Evolutionary conservation across 345 rosid genomes (phyloP).

Genomic region (Corchorus olitorius): DNA sequence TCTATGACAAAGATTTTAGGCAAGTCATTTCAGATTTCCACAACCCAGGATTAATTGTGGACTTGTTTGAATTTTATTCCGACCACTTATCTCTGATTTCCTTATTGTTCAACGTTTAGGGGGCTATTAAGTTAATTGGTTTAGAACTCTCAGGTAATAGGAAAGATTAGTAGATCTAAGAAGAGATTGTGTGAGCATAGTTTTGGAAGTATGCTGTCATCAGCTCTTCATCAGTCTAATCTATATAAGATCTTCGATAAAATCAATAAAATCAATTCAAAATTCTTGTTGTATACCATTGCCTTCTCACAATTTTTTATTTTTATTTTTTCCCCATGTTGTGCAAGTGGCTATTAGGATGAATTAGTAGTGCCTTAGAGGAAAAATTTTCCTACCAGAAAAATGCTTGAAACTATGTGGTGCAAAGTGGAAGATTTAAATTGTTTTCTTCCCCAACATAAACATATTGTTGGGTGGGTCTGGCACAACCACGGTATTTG

Average conservation of each 20-base stretch:
- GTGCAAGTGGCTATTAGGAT: not conserved
- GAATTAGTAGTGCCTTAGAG: not conserved
- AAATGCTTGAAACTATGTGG: conserved; percentile 2
- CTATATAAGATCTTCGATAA: not conserved
- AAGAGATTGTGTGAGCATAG: not conserved
- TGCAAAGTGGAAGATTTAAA: not conserved
- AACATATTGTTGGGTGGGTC: not conserved
- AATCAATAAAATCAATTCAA: not conserved
- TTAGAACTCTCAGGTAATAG: not conserved
- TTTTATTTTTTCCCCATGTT: not conserved
- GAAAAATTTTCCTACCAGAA: not conserved
- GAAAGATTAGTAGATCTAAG: not conserved
- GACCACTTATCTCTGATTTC: conserved; percentile 1
- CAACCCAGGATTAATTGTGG: not conserved
- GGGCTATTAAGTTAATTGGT: not conserved
- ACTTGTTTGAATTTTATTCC: not conserved
- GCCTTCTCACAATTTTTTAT: not conserved
- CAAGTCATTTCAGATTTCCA: conserved; percentile 29
- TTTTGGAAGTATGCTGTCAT: not conserved
- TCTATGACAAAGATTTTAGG: conserved; percentile 97
- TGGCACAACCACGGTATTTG: conserved; percentile 10
- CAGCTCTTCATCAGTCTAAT: not conserved
- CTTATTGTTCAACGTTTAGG: not conserved
- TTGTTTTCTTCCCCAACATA: conserved; percentile 4
- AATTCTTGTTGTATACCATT: conserved; percentile 1